phyloP scores from a whole-genome alignment of 768 basidiomycete genomes.

The Imleria badia region DNA sequence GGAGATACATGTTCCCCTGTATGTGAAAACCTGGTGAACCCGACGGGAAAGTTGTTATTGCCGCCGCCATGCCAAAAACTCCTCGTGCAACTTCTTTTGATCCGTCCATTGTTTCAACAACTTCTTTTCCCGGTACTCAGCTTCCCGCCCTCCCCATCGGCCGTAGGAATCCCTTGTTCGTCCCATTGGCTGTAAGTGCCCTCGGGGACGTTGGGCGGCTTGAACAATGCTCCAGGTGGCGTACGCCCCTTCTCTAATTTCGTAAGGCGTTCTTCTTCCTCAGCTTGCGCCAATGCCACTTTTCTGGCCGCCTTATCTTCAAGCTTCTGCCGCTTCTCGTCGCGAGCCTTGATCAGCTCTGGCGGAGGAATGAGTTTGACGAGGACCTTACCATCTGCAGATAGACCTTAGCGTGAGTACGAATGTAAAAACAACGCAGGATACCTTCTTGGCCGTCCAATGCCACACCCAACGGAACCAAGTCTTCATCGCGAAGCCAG shows the following conservation, averaged over 20 bases:
- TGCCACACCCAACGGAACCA: conserved; percentile 93
- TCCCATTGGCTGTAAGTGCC: conserved; percentile 84
- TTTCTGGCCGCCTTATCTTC: conserved; percentile 82
- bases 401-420: not conserved
- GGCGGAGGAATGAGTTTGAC: conserved; percentile 87
- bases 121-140: conserved; percentile 78
- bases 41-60: conserved; percentile 26
- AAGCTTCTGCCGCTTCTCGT: conserved; percentile 79
- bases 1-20: not conserved
- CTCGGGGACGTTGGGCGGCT: conserved; percentile 70
- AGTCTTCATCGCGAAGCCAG: conserved; percentile 82
- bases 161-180: conserved; percentile 78
- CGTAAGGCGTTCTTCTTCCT: conserved; percentile 64
- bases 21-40: not conserved
- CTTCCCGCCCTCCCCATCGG: conserved; percentile 80
- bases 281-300: conserved; percentile 62
- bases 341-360: conserved; percentile 78
- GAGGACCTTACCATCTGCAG: conserved; percentile 86
- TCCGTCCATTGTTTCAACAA: conserved; percentile 65
- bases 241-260: conserved; percentile 85
- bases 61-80: conserved; percentile 58
- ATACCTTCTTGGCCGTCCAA: conserved; percentile 94
- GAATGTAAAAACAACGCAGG: conserved; percentile 14
- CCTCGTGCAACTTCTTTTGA: conserved; percentile 81
- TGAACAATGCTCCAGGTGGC: conserved; percentile 78